These are phyloP conservation scores for Saccharomyces uvarum DNA, from an alignment of 1,139 yeast genomes.

Conservation along the genomic window DNA sequence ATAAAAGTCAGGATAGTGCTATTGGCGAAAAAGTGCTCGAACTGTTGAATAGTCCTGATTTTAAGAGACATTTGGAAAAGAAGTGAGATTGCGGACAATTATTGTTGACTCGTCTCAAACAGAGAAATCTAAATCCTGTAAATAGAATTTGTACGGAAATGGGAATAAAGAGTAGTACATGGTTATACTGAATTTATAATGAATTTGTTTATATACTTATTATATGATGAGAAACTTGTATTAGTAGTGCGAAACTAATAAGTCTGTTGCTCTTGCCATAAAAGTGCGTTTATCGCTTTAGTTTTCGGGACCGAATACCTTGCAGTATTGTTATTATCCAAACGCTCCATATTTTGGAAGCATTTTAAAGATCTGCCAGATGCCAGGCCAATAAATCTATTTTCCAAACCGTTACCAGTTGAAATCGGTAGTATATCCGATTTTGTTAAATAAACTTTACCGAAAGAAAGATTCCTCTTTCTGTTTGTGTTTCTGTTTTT, in stretches of 20 bases:
- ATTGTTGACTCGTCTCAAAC: too few species aligned
- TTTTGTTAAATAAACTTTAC: neutral
- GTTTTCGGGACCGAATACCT: neutral
- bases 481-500: neutral
- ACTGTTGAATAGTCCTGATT: constrained; percentile 57
- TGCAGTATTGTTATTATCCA: neutral
- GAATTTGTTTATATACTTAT: neutral
- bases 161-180: neutral
- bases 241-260: neutral
- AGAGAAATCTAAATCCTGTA: neutral
- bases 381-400: neutral
- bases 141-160: constrained; percentile 1
- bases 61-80: constrained; percentile 35
- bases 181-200: neutral
- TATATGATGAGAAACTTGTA: neutral
- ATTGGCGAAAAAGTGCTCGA: constrained; percentile 69
- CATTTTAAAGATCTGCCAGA: neutral
- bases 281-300: neutral
- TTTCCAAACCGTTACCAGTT: neutral
- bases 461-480: neutral
- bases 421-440: neutral
- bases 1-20: constrained; percentile 2
- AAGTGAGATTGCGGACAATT: neutral
- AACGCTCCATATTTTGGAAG: neutral
- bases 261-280: neutral